phyloP scores from a whole-genome alignment of 2,329 filamentous ascomycete species.

The Xylaria arbuscula region DNA sequence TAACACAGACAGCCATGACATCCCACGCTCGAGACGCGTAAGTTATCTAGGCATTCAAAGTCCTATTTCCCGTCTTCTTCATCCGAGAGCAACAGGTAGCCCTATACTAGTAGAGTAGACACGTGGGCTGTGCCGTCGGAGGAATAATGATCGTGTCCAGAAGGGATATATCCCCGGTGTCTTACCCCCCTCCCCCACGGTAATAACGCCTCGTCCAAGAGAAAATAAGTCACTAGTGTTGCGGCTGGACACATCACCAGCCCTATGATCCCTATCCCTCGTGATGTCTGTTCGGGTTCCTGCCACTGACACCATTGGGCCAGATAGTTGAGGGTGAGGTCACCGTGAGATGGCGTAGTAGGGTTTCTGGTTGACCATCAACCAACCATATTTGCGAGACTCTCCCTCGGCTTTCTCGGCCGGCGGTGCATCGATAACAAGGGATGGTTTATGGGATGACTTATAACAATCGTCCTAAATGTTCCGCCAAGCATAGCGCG shows the following conservation, averaged over 20 bases:
- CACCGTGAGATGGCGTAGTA: no score
- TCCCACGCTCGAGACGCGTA: not conserved
- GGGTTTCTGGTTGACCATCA: not conserved
- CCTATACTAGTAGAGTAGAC: not conserved
- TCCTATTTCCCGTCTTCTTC: not conserved
- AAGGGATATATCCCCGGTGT: slow-evolving; percentile 7
- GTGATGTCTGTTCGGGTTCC: slow-evolving; percentile 21
- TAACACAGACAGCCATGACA: not conserved
- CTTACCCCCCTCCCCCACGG: slow-evolving; percentile 6
- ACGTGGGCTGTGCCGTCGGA: slow-evolving; percentile 15
- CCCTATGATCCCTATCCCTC: slow-evolving; percentile 10
- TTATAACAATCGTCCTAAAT: not conserved
- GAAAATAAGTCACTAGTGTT: not conserved
- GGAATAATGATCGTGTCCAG: not conserved
- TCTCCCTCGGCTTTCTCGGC: slow-evolving; percentile 4
- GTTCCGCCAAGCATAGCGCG: not conserved
- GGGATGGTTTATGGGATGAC: not conserved
- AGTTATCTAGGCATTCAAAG: not conserved
- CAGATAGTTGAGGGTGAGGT: not conserved
- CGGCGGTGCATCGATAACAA: no score
- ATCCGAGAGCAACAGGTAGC: not conserved
- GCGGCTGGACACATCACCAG: slow-evolving; percentile 8
- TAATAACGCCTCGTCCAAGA: slow-evolving; percentile 11
- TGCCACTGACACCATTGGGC: slow-evolving; percentile 25
- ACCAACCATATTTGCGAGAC: not conserved